Evolutionary conservation across 208 protist species (phyloP), one percentile per base, ranked within the genome.

Genomic region (Crithidia mellificae): DNA sequence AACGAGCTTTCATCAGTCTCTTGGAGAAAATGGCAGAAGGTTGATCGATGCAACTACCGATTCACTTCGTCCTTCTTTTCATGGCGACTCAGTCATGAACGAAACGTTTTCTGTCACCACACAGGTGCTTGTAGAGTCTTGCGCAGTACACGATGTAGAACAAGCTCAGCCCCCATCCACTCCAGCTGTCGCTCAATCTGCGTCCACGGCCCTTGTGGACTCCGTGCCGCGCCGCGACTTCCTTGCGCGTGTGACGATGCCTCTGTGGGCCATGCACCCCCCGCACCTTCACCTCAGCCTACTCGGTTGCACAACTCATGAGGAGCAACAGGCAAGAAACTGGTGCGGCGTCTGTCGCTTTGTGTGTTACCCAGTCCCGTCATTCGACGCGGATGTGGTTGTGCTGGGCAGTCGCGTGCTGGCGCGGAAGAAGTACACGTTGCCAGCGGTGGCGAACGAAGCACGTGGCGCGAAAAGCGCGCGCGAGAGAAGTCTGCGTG

Each of bases 361-460:
- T 62, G 55, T 95, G 32, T 74, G 83, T 22, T 64, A 73, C 12
- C 78, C 83, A 9, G 44, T 84, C n/a, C 72, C 82, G 0, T 90
- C 86, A n/a, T 36, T 52, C 8, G 49, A 65, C 15, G 86, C 85
- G 14, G 90, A 95, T 65, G 62, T 95, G 15, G 79, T 95, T 14
- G 44, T 95, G 22, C 58, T 95, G 1, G 90, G 90, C n/a, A 84
- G 80, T 53, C 64, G 69, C 25, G 15, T 84, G 32, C 43, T 85
- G 15, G 49, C 53, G 17, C 64, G 51, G 22, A 63, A 56, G 46
- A 64, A 55, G 49, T 74, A 68, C 34, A 49, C 36, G 5, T 8
- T 59, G 36, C 36, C 30, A 20, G 56, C 36, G 9, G 14, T 27
- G 46, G 6, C 8, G 2, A 17, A 17, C 46, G 14, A 27, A 22